Evolutionary conservation across 2,329 filamentous ascomycete genomes (phyloP), one percentile per base, ranked within the genome.

Genomic region (Fusarium continuum): DNA sequence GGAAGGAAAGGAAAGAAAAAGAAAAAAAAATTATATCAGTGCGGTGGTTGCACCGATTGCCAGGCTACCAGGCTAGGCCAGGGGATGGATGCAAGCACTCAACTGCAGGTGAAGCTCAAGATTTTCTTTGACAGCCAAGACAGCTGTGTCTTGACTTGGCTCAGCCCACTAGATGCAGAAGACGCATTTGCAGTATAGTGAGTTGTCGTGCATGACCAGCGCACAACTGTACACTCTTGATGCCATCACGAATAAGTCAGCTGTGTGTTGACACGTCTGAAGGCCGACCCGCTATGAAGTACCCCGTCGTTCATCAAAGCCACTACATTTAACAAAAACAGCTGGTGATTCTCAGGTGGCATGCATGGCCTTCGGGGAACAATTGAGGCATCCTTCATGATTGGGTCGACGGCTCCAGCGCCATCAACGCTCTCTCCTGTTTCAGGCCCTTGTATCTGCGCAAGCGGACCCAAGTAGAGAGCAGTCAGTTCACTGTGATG

Each of bases 381-480:
- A 38, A 69, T 56, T 61, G 51, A 59, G 55, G 59, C 48, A 52
- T 32, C 40, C 59, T 47, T 31, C 46, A 39, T 44, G 51, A 66
- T 67, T 69, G 55, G 64, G 26, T 57, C 38, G 36, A 50, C 23
- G 23, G 47, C 59, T 55, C 50, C 31, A 43, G 41, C 45, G 35
- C 45, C 41, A 48, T 67, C 59, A 45, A 52, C 48, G 45, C 57
- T 58, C 46, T 44, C 64, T 56, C 61, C 61, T 69, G 68, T 70
- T 70, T 70, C 68, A 70, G 68, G 64, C 45, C 66, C 40, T 48
- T 46, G 55, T 69, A 56, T 55, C 60, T 64, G 43, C 55, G 38
- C 46, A 50, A 55, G 67, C 62, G 67, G 67, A 29, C 26, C 52
- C 47, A 48, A 61, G 51, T 47, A 41, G 36, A 34, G 31, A 39